Evolutionary conservation across 1,284 basidiomycete species (phyloP).

Genomic region (Boletellus dicymbophilus): DNA sequence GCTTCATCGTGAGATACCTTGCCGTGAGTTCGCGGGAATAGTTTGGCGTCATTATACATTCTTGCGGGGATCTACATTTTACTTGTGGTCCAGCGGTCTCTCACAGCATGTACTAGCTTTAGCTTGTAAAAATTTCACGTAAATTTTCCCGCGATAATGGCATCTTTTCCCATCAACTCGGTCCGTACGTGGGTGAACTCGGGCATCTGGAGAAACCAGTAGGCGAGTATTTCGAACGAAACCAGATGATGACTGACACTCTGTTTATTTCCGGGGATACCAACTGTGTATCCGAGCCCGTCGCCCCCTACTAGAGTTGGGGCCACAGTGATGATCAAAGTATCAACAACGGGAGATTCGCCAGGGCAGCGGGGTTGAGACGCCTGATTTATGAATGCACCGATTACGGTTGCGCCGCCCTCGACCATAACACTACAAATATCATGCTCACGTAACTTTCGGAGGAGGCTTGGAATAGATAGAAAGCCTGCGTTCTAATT

Average conservation of each 20-base stretch:
- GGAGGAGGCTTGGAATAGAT: conserved; percentile 53
- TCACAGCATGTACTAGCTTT: not conserved
- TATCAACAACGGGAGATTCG: conserved; percentile 49
- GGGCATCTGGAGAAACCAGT: conserved; percentile 24
- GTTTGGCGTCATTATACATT: conserved; percentile 5
- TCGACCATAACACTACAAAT: conserved; percentile 91
- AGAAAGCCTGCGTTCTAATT: conserved; percentile 39
- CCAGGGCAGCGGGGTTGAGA: conserved; percentile 8
- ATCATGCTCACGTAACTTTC: conserved; percentile 50
- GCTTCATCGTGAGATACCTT: conserved; percentile 14
- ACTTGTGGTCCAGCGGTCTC: no score
- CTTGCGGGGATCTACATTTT: no score
- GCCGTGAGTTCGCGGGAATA: not conserved
- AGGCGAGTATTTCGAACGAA: not conserved
- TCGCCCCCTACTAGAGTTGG: conserved; percentile 76
- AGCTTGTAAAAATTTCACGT: conserved; percentile 5
- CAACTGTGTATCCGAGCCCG: conserved; percentile 62
- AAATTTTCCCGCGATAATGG: conserved; percentile 38
- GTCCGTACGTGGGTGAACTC: conserved; percentile 37
- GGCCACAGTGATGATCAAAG: conserved; percentile 81
- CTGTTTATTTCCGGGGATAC: conserved; percentile 7
- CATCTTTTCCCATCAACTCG: conserved; percentile 43
- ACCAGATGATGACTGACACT: conserved; percentile 13
- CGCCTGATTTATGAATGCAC: conserved; percentile 61
- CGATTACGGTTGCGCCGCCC: conserved; percentile 86